Conservation (phyloP, 345 rosid genomes). For the sweet orange (Citrus sinensis) region DNA sequence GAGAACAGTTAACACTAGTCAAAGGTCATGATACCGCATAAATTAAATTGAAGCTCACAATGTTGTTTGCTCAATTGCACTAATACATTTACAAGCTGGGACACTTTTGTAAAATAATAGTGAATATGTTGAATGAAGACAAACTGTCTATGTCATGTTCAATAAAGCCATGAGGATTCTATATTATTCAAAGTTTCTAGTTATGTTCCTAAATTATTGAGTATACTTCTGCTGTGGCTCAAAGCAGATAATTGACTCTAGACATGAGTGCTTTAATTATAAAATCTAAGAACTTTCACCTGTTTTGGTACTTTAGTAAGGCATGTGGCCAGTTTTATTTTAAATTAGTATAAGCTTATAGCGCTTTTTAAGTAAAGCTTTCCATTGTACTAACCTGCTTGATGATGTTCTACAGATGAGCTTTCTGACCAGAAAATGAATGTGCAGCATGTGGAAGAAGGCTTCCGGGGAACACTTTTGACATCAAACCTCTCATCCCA, state of each 20-base stretch:
- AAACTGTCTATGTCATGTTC: neutral
- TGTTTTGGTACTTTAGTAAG: neutral
- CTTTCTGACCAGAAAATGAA: constrained; percentile 62
- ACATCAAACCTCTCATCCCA: constrained; percentile 66
- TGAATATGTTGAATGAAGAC: neutral
- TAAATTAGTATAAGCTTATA: neutral
- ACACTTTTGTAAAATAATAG: neutral
- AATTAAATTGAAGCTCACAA: no score
- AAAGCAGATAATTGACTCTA: neutral
- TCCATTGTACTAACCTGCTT: neutral
- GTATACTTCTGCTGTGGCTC: neutral
- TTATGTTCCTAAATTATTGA: neutral
- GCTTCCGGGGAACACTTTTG: constrained; percentile 88
- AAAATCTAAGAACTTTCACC: no score
- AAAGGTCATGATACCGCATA: no score
- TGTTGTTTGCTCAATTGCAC: no score
- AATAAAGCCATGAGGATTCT: no score
- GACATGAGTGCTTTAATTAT: neutral
- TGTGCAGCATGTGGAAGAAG: constrained; percentile 62
- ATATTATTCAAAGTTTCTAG: no score
- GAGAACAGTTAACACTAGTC: no score
- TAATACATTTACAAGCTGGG: no score
- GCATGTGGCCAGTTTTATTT: neutral
- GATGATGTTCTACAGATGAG: constrained; percentile 57
- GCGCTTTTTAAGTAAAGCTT: neutral